Conservation (phyloP, 2,329 filamentous ascomycete genomes). For the Fusarium odoratissimum region DNA sequence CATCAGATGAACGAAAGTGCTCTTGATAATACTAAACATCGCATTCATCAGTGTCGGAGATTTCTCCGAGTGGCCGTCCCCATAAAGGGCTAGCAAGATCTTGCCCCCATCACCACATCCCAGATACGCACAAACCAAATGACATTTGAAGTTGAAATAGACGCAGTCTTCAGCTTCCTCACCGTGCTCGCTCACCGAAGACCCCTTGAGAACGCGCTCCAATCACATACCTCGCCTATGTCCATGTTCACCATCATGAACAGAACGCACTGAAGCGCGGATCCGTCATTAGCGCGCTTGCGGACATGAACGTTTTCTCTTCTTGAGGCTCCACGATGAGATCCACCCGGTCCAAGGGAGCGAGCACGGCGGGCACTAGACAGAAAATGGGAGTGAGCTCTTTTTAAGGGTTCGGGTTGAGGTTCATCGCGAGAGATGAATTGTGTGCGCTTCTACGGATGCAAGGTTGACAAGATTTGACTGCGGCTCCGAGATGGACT, state of each 20-base stretch:
- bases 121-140: slow-evolving; percentile 16
- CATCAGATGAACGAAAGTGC: too few species aligned
- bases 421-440: slow-evolving; percentile 2
- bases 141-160: slow-evolving; percentile 1
- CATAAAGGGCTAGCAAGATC: background rate
- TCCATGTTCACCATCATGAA: slow-evolving; percentile 16
- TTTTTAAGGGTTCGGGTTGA: slow-evolving; percentile 3
- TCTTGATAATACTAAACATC: background rate
- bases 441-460: slow-evolving; percentile 5
- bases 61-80: background rate
- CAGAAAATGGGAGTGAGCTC: background rate
- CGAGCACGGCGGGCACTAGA: slow-evolving; percentile 25
- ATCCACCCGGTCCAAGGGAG: slow-evolving; percentile 47
- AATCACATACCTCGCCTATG: slow-evolving; percentile 27
- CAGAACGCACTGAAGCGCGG: slow-evolving; percentile 32
- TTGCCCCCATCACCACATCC: slow-evolving; percentile 9
- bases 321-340: slow-evolving; percentile 37
- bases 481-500: slow-evolving; percentile 36
- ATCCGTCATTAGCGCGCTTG: slow-evolving; percentile 43
- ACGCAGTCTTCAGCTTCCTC: slow-evolving; percentile 2
- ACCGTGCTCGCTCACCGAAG: slow-evolving; percentile 16
- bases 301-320: slow-evolving; percentile 6
- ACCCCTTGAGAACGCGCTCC: slow-evolving; percentile 26
- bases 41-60: background rate
- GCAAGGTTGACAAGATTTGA: slow-evolving; percentile 7